These are phyloP conservation scores for Alliaria petiolata DNA, from an alignment of 345 rosid species.

Conservation along the genomic window DNA sequence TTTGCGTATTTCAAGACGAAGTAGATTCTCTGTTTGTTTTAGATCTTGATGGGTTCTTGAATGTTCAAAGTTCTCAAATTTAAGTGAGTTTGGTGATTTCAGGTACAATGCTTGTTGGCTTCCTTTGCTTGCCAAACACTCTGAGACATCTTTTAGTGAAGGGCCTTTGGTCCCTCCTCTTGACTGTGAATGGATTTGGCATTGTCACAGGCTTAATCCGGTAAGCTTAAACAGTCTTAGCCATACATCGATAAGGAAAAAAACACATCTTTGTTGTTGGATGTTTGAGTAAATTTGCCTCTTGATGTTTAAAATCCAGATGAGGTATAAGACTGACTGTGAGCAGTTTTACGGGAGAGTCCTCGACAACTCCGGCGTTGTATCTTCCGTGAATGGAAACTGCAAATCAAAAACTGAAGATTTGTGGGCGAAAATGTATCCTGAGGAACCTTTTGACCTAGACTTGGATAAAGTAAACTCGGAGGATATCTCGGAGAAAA, in stretches of 20 bases:
- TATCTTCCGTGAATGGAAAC: conserved; percentile 56
- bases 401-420: conserved; percentile 50
- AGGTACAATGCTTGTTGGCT: conserved; percentile 96
- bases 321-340: conserved; percentile 76
- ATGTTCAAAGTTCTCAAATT: background rate
- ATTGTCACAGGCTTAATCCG: conserved; percentile 96
- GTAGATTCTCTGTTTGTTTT: background rate
- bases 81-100: conserved; percentile 16
- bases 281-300: background rate
- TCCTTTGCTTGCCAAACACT: conserved; percentile 76
- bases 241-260: background rate
- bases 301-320: conserved; percentile 39
- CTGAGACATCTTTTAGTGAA: conserved; percentile 43
- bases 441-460: conserved; percentile 65
- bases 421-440: conserved; percentile 65
- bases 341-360: conserved; percentile 66
- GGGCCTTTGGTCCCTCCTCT: conserved; percentile 83
- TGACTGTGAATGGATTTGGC: conserved; percentile 99
- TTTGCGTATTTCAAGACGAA: too few relatives aligned
- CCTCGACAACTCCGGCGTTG: conserved; percentile 58
- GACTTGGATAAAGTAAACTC: conserved; percentile 38
- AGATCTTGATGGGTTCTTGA: background rate
- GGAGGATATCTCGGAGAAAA: conserved; percentile 36
- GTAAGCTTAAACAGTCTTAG: too few relatives aligned
- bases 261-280: background rate